Percentiles rank a stretch among this genome's conserved stretches.
These are phyloP conservation scores for Draba incana DNA, from an alignment of 345 rosid species.

Conservation along the genomic window DNA sequence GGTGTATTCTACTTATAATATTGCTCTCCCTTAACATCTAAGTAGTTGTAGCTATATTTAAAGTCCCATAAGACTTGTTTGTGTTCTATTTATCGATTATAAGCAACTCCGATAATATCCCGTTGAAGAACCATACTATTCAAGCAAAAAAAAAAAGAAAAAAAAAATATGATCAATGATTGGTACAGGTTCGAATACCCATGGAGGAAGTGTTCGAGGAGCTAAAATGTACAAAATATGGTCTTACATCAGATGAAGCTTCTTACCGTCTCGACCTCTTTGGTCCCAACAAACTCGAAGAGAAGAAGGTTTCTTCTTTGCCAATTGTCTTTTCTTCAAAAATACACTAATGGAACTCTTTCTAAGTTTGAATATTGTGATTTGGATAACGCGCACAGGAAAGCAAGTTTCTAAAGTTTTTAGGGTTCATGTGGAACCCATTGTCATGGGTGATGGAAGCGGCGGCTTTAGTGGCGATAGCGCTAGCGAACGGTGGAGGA, in stretches of 20 bases:
- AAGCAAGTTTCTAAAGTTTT: slow-evolving; percentile 79
- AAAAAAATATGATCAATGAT: neutral
- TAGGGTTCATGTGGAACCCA: slow-evolving; percentile 99
- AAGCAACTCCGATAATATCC: too few species aligned
- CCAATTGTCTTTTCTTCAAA: too few species aligned
- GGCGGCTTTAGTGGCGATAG: slow-evolving; percentile 90
- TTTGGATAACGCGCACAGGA: slow-evolving; percentile 47
- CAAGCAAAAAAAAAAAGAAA: neutral
- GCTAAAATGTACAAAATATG: slow-evolving; percentile 57
- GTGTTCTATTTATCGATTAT: neutral
- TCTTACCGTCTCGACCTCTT: slow-evolving; percentile 67
- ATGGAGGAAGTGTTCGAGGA: slow-evolving; percentile 83
- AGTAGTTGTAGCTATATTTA: neutral
- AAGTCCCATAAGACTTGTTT: neutral
- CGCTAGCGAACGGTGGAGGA: slow-evolving; percentile 73
- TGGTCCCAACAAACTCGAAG: slow-evolving; percentile 94
- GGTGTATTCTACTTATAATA: too few species aligned
- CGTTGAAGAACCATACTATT: too few species aligned
- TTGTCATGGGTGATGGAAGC: slow-evolving; percentile 98
- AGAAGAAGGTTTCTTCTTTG: slow-evolving; percentile 62
- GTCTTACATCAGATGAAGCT: slow-evolving; percentile 70
- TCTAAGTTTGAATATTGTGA: neutral
- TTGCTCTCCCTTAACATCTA: neutral
- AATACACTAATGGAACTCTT: neutral
- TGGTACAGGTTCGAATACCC: slow-evolving; percentile 50